Evolutionary conservation across 352 stramenopile genomes (phyloP), one percentile per base, ranked within the genome.

Genomic region (Phytophthora constricta): DNA sequence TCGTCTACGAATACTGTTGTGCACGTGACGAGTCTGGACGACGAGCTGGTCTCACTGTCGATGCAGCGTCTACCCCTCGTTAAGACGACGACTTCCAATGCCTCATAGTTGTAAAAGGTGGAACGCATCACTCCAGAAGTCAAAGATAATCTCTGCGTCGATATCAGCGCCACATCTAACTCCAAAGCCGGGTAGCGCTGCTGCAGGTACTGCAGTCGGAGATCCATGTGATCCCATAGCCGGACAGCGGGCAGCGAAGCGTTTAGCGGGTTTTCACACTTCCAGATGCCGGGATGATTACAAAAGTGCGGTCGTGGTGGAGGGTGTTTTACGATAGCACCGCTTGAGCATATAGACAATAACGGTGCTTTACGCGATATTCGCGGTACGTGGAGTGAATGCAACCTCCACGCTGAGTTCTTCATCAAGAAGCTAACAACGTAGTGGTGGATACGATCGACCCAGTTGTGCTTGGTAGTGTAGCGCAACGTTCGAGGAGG

Each of bases 1-100:
- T 87, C 79, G 46, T 87, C 79, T 10, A 85, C 47, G 26, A 84
- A 68, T 0, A 84, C 51, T 0, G 79, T 85, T 8, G 31, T 47
- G 34, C 73, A 84, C 1, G 27, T 10, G 17, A n/a, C 34, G 1
- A 27, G 11, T 11, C 20, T 5, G 8, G 23, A 16, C 7, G 25
- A 16, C 17, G 37, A 56, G 33, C 2, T 47, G 17, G 13, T n/a
- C 3, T 11, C 16, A 11, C 34, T 10, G 17, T 17, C 19, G 23
- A 25, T 25, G 28, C 76, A 82, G n/a, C 28, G 62, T 17, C 58
- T 76, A 0, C 76, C 76, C 10, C 76, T 62, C 5, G 67, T 76
- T 10, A 84, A 27, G 9, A 76, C 70, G 16, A 75, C 65, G 3
- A 85, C 43, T 25, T 85, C 76, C 0, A 72, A 48, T 8, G 55